Base-by-base conservation (phyloP, 2,329 filamentous ascomycete genomes). In the Alternaria sp. region DNA sequence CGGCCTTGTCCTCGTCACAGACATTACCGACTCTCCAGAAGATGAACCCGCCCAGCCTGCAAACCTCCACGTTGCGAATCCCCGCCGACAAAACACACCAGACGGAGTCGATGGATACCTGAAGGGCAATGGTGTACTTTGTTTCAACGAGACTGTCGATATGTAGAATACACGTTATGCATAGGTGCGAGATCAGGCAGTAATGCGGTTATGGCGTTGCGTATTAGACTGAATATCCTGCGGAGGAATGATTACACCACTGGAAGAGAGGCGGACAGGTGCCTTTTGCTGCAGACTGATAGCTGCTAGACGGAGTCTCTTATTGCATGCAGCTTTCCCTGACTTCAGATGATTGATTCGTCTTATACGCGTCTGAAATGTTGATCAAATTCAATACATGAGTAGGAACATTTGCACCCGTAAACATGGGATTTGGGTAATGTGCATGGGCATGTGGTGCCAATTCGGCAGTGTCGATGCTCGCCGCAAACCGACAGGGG, bases 71-170 rank as follows among this genome's bases (percentile, higher is more conserved):
- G 86, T 76, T 22, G 73, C 75, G 9, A 62, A 73, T 48, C 75
- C 75, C 6, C 69, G 73, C 30, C 61, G 73, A 27, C 70, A 77
- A 80, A 84, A 87, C 74, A 82, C 85, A 72, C 91, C 92, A 1
- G 89, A 93, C 65, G 93, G 93, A 0, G 90, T 97, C 40, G 95
- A 98, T 77, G 94, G 95, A 10, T 85, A 96, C 63, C 82, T 98
- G 75, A 93, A 89, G 81, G 88, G 86, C 50, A 93, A 96, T 75
- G 95, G 94, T 11, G 91, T 98, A 66, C 81, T 99, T 78, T 87
- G 92, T 69, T 99, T 99, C 79, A 96, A 94, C 77, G 94, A 97
- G 80, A 93, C 90, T 64, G 93, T 98, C 20, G 82, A 84, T 46
- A 79, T 82, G 72, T 82, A 69, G 63, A 44, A n/a, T 16, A 38